Evolutionary conservation across 495 filamentous ascomycete species (phyloP), one percentile per base, ranked within the genome.

Genomic region (Penicillium coffeae): DNA sequence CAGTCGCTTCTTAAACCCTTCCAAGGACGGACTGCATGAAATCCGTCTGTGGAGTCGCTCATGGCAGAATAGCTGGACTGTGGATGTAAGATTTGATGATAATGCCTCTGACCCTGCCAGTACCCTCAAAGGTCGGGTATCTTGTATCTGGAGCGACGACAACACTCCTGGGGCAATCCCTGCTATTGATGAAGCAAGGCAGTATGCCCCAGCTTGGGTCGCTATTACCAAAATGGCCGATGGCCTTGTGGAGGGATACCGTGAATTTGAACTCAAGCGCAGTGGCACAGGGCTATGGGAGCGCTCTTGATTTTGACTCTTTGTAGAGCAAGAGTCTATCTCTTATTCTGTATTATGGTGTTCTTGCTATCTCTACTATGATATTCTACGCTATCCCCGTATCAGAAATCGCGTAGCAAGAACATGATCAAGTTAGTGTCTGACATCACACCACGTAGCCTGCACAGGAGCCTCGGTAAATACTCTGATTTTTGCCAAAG

Each of bases 111-210:
- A 18, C 9, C 7, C 21, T 48, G 51, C 15, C 48, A 51, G 25
- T 38, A 34, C 12, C 12, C 38, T 92, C 40, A 78, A 80, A 50
- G 91, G 90, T 0, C 74, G 71, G 38, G 81, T 90, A 3, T 76
- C 86, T 8, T 97, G 92, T 72, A 65, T 88, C 13, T 98, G 93
- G 93, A 88, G 83, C 55, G 93, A 97, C 70, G 82, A 79, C 21
- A 96, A 95, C 53, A 72, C 68, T 9, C 60, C 63, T 8, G 85
- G 83, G 2, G 68, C 74, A 7, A 92, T 98, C 41, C 90, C 93
- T 0, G 93, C 93, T 12, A 76, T 93, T 25, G 88, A 93, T 54
- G 93, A 98, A 68, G 79, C 85, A 15, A 69, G 75, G 44, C 76
- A 82, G 64, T 96, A 82, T 70, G 72, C 76, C 48, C 93, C 93